These are phyloP conservation scores for Skeletonema menzelii DNA, from an alignment of 108 stramenopile species.

Conservation along the genomic window DNA sequence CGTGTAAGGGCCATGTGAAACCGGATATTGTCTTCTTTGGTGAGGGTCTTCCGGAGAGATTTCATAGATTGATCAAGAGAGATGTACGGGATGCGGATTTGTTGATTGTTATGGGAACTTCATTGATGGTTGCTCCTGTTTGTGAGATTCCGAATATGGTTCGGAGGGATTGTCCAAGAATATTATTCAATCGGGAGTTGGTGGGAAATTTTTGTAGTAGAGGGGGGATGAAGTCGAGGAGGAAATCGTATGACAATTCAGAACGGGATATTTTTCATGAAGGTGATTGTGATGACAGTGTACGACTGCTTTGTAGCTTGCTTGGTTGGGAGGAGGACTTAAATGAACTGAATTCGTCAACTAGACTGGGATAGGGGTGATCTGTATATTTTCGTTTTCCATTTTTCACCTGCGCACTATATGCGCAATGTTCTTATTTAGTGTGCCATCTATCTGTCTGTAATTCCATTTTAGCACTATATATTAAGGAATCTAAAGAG, in stretches of 20 bases:
- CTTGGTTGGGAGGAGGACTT: conserved; percentile 83
- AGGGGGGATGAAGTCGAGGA: conserved; percentile 35
- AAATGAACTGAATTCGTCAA: conserved; percentile 28
- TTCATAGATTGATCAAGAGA: conserved; percentile 47
- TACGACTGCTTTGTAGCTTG: conserved; percentile 46
- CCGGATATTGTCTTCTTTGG: conserved; percentile 98
- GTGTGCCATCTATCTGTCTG: neutral
- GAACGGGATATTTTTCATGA: conserved; percentile 65
- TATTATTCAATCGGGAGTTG: conserved; percentile 74
- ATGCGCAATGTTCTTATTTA: neutral
- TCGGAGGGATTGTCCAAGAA: conserved; percentile 41
- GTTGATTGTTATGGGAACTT: conserved; percentile 88
- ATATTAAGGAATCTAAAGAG: neutral
- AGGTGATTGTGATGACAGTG: conserved; percentile 85
- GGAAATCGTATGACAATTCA: conserved; percentile 32
- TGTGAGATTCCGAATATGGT: conserved; percentile 78
- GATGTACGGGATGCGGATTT: conserved; percentile 72
- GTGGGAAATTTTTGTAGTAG: conserved; percentile 53
- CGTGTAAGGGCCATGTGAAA: conserved; percentile 86
- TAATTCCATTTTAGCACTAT: neutral
- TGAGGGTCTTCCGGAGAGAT: conserved; percentile 77
- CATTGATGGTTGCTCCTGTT: conserved; percentile 58
- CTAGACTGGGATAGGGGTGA: conserved; percentile 3
- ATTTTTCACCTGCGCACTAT: neutral
- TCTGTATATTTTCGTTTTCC: neutral